These are phyloP conservation scores for Cyberlindnera lachancei DNA, from an alignment of 805 yeast genomes.

Conservation along the genomic window DNA sequence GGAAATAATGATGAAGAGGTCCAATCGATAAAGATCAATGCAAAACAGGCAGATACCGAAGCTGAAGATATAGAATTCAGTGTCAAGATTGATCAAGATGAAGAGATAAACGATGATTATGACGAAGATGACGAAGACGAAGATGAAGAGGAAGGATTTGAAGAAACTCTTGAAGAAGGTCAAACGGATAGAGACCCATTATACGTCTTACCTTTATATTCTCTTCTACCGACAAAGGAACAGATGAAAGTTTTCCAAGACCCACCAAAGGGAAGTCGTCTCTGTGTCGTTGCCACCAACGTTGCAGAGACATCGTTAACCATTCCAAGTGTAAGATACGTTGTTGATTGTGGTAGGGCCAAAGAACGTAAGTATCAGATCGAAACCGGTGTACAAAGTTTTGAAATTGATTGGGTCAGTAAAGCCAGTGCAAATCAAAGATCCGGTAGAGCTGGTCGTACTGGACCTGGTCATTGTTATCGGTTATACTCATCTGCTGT, in stretches of 20 bases:
- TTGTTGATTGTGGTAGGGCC: slow-evolving; percentile 90
- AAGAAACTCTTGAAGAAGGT: slow-evolving; percentile 63
- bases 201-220: slow-evolving; percentile 86
- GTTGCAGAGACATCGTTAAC: slow-evolving; percentile 97
- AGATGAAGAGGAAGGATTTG: slow-evolving; percentile 43
- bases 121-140: slow-evolving; percentile 30
- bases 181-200: slow-evolving; percentile 72
- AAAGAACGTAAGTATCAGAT: slow-evolving; percentile 82
- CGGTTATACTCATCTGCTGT: slow-evolving; percentile 90
- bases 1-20: slow-evolving; percentile 24
- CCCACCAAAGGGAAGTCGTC: slow-evolving; percentile 79
- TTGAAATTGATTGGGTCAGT: slow-evolving; percentile 84
- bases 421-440: slow-evolving; percentile 96
- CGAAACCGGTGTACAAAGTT: slow-evolving; percentile 86
- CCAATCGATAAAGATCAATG: slow-evolving; percentile 40
- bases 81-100: slow-evolving; percentile 31
- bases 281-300: slow-evolving; percentile 93
- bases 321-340: slow-evolving; percentile 91
- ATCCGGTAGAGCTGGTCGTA: slow-evolving; percentile 96
- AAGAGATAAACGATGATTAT: slow-evolving; percentile 29
- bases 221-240: slow-evolving; percentile 86
- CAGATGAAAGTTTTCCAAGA: slow-evolving; percentile 87
- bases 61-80: slow-evolving; percentile 84
- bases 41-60: slow-evolving; percentile 65
- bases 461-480: slow-evolving; percentile 98